These are phyloP conservation scores for Lachnellula occidentalis DNA, from an alignment of 2,329 filamentous ascomycete genomes.

Conservation along the genomic window DNA sequence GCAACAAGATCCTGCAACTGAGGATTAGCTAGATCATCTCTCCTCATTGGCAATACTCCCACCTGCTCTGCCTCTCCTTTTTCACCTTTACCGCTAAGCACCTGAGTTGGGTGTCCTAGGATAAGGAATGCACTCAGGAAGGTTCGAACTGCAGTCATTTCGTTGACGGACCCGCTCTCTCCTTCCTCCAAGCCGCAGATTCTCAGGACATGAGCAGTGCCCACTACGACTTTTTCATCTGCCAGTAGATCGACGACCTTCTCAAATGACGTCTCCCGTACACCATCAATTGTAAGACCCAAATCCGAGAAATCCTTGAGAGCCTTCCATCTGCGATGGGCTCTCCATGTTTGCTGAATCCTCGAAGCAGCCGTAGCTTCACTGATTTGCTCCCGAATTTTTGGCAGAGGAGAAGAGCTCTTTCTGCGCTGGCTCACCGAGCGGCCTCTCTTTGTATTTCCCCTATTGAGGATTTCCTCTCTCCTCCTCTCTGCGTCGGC, in stretches of 20 bases:
- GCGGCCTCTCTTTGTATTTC: conserved; percentile 46
- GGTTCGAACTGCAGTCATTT: conserved; percentile 66
- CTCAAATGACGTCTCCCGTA: conserved; percentile 67
- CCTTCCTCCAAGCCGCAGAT: conserved; percentile 66
- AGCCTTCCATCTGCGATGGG: conserved; percentile 49
- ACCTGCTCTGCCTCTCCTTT: conserved; percentile 47
- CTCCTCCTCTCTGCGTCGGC: conserved; percentile 71
- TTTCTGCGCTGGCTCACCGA: conserved; percentile 51
- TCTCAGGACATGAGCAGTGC: conserved; percentile 61
- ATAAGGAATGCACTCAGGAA: conserved; percentile 79
- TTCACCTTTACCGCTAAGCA: conserved; percentile 67
- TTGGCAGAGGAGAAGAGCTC: conserved; percentile 43
- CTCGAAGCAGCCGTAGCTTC: conserved; percentile 57
- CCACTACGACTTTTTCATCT: conserved; percentile 58
- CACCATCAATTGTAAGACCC: conserved; percentile 64
- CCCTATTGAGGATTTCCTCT: conserved; percentile 54
- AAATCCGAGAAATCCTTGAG: conserved; percentile 62
- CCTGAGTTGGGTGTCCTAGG: conserved; percentile 70
- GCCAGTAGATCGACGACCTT: conserved; percentile 64
- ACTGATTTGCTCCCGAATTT: conserved; percentile 43
- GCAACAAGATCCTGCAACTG: conserved; percentile 66
- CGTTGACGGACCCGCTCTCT: conserved; percentile 54
- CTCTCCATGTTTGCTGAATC: conserved; percentile 68
- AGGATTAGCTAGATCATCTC: conserved; percentile 54
- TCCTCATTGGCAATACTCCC: conserved; percentile 41